These are phyloP conservation scores for Phytophthora melonis DNA, from an alignment of 352 stramenopile species.

Conservation along the genomic window DNA sequence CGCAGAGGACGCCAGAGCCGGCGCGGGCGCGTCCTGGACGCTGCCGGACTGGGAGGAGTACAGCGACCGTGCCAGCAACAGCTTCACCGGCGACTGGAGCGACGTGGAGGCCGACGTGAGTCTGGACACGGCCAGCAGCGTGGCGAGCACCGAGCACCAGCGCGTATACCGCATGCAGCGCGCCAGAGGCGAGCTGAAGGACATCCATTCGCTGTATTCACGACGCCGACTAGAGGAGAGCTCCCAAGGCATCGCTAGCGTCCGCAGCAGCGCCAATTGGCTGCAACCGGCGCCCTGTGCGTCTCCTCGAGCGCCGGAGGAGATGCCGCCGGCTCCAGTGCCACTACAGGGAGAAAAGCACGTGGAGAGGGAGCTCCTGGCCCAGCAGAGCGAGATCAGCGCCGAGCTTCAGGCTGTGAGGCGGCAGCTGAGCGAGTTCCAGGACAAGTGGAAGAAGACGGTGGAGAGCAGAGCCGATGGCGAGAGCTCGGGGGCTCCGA, in stretches of 20 bases:
- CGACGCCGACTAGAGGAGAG: conserved; percentile 40
- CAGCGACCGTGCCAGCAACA: conserved; percentile 47
- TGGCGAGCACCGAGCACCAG: conserved; percentile 48
- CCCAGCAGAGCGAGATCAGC: conserved; percentile 47
- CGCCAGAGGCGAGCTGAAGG: conserved; percentile 31
- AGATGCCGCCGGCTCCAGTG: conserved; percentile 13
- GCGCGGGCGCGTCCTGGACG: conserved; percentile 37
- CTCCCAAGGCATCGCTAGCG: conserved; percentile 6
- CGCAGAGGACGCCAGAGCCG: conserved; percentile 10
- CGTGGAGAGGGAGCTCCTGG: conserved; percentile 30
- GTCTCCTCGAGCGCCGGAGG: conserved; percentile 20
- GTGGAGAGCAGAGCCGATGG: conserved; percentile 17
- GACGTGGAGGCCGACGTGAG: conserved; percentile 48
- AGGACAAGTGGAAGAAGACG: conserved; percentile 50
- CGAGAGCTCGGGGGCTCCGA: conserved; percentile 22
- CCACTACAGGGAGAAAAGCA: conserved; percentile 3
- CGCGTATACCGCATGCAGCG: conserved; percentile 47
- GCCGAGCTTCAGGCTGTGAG: conserved; percentile 53
- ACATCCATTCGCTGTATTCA: conserved; percentile 45
- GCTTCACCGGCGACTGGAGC: conserved; percentile 36
- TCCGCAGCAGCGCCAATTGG: conserved; percentile 31
- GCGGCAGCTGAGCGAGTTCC: conserved; percentile 55
- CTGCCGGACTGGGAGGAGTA: conserved; percentile 69
- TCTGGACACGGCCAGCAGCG: conserved; percentile 44
- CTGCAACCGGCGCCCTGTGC: conserved; percentile 23